phyloP scores from a whole-genome alignment of 352 stramenopile genomes.

The Globisporangium camurandrum region DNA sequence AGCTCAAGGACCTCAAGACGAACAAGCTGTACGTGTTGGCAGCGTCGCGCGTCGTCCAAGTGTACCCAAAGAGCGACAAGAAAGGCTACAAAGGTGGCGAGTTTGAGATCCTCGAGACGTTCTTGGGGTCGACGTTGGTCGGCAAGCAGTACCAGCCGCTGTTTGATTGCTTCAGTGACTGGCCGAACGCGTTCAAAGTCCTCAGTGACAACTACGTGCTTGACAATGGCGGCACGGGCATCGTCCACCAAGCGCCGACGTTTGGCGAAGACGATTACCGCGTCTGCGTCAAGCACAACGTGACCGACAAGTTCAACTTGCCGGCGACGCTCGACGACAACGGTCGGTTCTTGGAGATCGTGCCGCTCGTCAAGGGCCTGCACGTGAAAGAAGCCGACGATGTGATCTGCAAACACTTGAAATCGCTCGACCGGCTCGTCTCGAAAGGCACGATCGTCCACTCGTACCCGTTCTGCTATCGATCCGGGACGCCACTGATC shows the following conservation, averaged over 20 bases:
- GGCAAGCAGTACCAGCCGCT: slow-evolving; percentile 95
- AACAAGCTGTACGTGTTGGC: slow-evolving; percentile 92
- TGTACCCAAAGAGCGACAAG: slow-evolving; percentile 97
- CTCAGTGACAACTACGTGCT: slow-evolving; percentile 98
- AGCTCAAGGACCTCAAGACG: slow-evolving; percentile 92
- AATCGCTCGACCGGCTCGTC: slow-evolving; percentile 92
- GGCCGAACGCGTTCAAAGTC: slow-evolving; percentile 92
- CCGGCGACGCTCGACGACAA: slow-evolving; percentile 97
- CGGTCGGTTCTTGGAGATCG: slow-evolving; percentile 91
- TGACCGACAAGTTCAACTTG: slow-evolving; percentile 93
- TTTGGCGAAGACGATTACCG: slow-evolving; percentile 99
- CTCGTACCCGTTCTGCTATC: slow-evolving; percentile 99
- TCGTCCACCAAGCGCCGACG: slow-evolving; percentile 97
- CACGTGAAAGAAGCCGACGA: slow-evolving; percentile 99
- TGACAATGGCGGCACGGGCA: slow-evolving; percentile 94
- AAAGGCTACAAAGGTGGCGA: slow-evolving; percentile 95
- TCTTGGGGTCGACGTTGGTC: slow-evolving; percentile 90
- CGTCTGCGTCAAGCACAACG: slow-evolving; percentile 93
- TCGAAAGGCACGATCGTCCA: slow-evolving; percentile 96
- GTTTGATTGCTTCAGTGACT: slow-evolving; percentile 93
- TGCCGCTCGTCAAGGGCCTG: slow-evolving; percentile 90
- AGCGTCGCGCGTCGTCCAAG: slow-evolving; percentile 89
- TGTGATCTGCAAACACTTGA: slow-evolving; percentile 93
- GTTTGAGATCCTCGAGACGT: slow-evolving; percentile 88
- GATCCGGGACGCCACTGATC: slow-evolving; percentile 99